Conservation (phyloP, 1,284 basidiomycete genomes). For the Lentinus polychrous region DNA sequence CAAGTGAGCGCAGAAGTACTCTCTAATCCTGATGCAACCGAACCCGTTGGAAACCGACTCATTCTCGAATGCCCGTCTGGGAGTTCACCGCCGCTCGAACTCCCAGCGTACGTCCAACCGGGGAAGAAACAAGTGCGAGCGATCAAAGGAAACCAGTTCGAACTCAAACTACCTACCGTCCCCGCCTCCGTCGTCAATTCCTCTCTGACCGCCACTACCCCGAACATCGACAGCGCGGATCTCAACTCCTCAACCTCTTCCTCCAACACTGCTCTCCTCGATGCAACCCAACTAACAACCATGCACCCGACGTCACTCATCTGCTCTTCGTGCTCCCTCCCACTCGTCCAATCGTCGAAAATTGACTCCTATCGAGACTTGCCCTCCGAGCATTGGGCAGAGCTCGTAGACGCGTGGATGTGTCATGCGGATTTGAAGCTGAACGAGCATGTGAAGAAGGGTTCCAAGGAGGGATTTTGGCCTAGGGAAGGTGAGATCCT, state of each 20-base stretch:
- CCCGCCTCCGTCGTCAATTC: slow-evolving; percentile 23
- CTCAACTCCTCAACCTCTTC: slow-evolving; percentile 7
- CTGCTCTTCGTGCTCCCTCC: slow-evolving; percentile 73
- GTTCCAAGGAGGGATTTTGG: slow-evolving; percentile 73
- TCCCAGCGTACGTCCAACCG: slow-evolving; percentile 58
- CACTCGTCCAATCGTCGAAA: slow-evolving; percentile 48
- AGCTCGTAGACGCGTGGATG: slow-evolving; percentile 97
- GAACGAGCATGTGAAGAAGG: slow-evolving; percentile 59
- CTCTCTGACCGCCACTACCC: no score
- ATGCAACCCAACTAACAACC: slow-evolving; percentile 54
- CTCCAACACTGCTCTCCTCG: slow-evolving; percentile 42
- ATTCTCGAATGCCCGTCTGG: slow-evolving; percentile 53
- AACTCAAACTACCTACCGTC: slow-evolving; percentile 54
- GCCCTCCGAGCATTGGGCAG: slow-evolving; percentile 94
- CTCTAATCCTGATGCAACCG: slow-evolving; percentile 38
- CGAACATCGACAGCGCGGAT: no score
- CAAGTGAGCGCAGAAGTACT: slow-evolving; percentile 60
- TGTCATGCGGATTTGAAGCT: slow-evolving; percentile 88
- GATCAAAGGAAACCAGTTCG: slow-evolving; percentile 33
- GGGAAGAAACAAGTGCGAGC: slow-evolving; percentile 47
- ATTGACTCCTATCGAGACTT: slow-evolving; percentile 66
- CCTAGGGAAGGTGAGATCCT: slow-evolving; percentile 64
- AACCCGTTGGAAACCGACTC: slow-evolving; percentile 41
- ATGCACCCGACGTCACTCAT: slow-evolving; percentile 55
- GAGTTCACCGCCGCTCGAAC: slow-evolving; percentile 48